Base-by-base conservation (phyloP, 2,329 filamentous ascomycete species). In the Plenodomus biglobosus region DNA sequence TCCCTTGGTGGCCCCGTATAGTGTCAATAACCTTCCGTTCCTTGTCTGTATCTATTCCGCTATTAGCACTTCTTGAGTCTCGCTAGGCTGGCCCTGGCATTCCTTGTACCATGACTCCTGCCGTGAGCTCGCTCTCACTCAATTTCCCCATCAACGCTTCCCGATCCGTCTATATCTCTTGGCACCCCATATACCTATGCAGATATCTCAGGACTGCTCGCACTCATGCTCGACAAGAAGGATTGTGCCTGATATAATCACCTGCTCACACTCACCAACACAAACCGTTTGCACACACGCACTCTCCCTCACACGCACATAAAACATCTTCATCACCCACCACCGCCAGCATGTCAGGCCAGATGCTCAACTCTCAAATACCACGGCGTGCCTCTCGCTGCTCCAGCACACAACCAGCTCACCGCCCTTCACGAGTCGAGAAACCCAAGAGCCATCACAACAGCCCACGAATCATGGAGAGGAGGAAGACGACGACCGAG, bases 391-490 rank as follows among this genome's bases (percentile, higher is more conserved):
- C 62, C 37, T 70, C 70, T 17, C 64, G 70, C 37, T 63, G 60
- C 56, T 70, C 69, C 16, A 58, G 40, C 37, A 65, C 56, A 45
- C 65, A 66, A 46, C 44, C 50, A 41, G 46, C 53, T 40, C 43
- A 53, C 46, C 66, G 67, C n/a, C 59, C 68, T 15, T 66, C 67
- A 40, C 68, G 71, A 18, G 52, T 74, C 36, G 70, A 72, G 46
- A 74, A 74, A 59, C 68, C 71, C 19, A 68, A 62, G 52, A 74
- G 69, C 56, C 65, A 63, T 42, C 68, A 73, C 57, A 69, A 67
- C 55, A 73, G 70, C 48, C 71, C 71, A 21, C 61, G 58, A 38
- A 58, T 52, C 7, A 58, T 69, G 39, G 68, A 72, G 52, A 65
- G 71, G 49, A 64, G 71, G 44, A 72, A 70, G 46, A 74, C 70